phyloP scores from a whole-genome alignment of 805 yeast genomes.

The Candida caryicola region DNA sequence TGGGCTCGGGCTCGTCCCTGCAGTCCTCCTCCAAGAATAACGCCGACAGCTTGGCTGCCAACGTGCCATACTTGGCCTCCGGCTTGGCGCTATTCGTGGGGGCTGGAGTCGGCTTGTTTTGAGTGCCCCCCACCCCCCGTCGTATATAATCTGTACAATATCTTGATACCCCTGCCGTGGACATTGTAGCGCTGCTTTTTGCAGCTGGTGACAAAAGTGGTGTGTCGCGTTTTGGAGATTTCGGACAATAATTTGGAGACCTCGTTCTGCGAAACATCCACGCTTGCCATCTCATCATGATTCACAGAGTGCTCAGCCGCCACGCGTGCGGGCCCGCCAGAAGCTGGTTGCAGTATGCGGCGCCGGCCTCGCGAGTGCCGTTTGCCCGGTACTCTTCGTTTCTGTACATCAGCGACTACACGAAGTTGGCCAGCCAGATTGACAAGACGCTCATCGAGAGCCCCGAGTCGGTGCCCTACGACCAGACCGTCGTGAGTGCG shows the following conservation, averaged over 20 bases:
- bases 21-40: neutral
- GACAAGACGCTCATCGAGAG: neutral
- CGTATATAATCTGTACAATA: neutral
- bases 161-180: too few species aligned
- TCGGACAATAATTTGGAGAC: too few species aligned
- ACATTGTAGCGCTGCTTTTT: too few species aligned
- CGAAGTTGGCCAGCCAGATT: conserved; percentile 2
- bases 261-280: too few species aligned
- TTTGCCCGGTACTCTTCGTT: neutral
- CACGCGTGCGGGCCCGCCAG: too few species aligned
- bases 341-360: too few species aligned
- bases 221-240: too few species aligned
- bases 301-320: too few species aligned
- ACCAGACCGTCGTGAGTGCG: conserved; percentile 3
- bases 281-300: neutral
- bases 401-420: conserved; percentile 4
- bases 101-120: conserved; percentile 7
- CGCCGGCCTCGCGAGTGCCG: neutral
- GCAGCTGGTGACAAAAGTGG: too few species aligned
- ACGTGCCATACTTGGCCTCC: conserved; percentile 2
- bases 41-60: neutral
- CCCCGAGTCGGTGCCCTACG: too few species aligned
- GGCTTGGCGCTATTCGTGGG: neutral
- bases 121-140: too few species aligned
- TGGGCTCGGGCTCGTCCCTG: neutral